phyloP scores from a whole-genome alignment of 2,329 filamentous ascomycete genomes.

The Myriangium duriaei region DNA sequence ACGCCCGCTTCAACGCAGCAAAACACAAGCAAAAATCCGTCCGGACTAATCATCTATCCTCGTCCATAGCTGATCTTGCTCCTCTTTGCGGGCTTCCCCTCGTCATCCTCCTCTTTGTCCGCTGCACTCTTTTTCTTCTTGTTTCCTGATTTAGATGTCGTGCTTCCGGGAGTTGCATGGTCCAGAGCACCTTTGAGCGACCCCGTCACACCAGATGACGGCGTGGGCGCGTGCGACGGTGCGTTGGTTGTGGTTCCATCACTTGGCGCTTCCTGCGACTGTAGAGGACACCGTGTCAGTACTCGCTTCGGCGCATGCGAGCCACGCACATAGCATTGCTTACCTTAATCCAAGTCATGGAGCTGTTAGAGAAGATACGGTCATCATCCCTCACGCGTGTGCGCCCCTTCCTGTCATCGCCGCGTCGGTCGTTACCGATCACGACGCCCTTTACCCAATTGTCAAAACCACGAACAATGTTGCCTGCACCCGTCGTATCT shows the following conservation, averaged over 20 bases:
- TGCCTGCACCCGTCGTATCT: constrained; percentile 69
- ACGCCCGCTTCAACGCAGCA: constrained; percentile 13
- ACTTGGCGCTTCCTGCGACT: constrained; percentile 26
- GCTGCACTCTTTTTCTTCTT: constrained; percentile 34
- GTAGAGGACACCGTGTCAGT: constrained; percentile 3
- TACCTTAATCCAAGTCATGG: constrained; percentile 25
- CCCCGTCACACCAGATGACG: constrained; percentile 34
- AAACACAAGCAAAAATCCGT: not conserved
- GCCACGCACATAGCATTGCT: too few relatives aligned
- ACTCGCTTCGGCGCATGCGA: too few relatives aligned
- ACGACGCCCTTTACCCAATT: constrained; percentile 85
- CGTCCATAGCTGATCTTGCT: constrained; percentile 39
- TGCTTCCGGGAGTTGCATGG: constrained; percentile 27
- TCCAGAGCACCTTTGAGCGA: constrained; percentile 30
- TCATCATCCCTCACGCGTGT: constrained; percentile 55
- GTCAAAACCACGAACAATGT: constrained; percentile 96
- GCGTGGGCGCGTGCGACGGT: constrained; percentile 36
- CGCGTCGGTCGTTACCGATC: constrained; percentile 27
- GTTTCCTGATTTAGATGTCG: constrained; percentile 22
- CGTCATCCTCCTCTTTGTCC: constrained; percentile 35
- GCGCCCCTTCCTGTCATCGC: constrained; percentile 48
- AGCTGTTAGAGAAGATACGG: constrained; percentile 48
- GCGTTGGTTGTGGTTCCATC: constrained; percentile 27
- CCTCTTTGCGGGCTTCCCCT: constrained; percentile 33
- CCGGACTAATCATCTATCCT: constrained; percentile 23